These are phyloP conservation scores for Cladophialophora psammophila DNA, from an alignment of 2,329 filamentous ascomycete genomes.

Conservation along the genomic window DNA sequence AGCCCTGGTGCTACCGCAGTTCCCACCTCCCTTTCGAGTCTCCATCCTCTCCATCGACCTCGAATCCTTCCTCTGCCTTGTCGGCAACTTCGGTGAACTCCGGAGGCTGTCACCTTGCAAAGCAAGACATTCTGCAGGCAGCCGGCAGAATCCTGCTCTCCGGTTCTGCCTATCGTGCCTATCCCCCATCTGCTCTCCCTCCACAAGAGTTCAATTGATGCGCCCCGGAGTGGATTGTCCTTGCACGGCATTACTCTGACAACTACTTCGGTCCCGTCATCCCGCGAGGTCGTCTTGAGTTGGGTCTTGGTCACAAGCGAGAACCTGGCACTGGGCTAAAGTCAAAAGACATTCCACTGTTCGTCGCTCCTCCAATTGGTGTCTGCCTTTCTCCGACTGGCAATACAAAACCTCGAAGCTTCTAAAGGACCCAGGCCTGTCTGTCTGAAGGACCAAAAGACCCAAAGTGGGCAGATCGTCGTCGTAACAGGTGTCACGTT, in stretches of 20 bases:
- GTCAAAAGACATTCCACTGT: constrained; percentile 11
- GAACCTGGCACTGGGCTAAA: constrained; percentile 14
- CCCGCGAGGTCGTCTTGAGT: constrained; percentile 27
- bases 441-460: constrained; percentile 8
- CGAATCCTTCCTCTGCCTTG: constrained; percentile 16
- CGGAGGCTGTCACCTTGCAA: constrained; percentile 20
- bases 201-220: constrained; percentile 25
- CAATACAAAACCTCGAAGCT: constrained; percentile 1
- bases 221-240: constrained; percentile 5
- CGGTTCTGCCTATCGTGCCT: constrained; percentile 9
- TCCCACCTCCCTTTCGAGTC: constrained; percentile 4
- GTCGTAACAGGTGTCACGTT: constrained; percentile 7
- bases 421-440: constrained; percentile 11
- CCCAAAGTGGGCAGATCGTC: constrained; percentile 18
- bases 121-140: constrained; percentile 34
- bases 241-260: constrained; percentile 7
- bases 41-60: constrained; percentile 12
- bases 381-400: constrained; percentile 12
- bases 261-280: constrained; percentile 8
- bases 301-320: constrained; percentile 28
- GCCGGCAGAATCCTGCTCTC: constrained; percentile 19
- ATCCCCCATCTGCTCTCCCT: constrained; percentile 17
- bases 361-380: constrained; percentile 16
- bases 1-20: constrained; percentile 3
- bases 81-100: constrained; percentile 26